Percentiles rank a stretch among this genome's conserved stretches.
These are phyloP conservation scores for Cystobasidiaceae sp. DNA, from an alignment of 1,284 basidiomycete genomes.

Conservation along the genomic window DNA sequence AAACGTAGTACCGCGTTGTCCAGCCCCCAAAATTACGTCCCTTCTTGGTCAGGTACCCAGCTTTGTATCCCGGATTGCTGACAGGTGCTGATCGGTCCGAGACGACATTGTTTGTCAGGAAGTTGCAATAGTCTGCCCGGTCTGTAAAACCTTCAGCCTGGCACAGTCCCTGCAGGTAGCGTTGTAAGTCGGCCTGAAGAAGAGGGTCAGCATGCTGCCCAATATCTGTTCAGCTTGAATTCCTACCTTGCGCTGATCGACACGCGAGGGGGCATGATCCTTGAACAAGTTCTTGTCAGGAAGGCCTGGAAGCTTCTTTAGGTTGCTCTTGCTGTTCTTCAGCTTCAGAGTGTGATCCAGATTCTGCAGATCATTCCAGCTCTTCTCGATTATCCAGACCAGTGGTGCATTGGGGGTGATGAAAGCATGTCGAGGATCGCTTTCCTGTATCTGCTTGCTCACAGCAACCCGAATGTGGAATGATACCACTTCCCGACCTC, in stretches of 20 bases:
- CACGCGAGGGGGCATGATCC: conserved; percentile 92
- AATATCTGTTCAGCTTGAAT: no score
- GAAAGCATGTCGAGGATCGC: conserved; percentile 48
- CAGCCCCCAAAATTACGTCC: conserved; percentile 91
- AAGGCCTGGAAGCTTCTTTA: conserved; percentile 65
- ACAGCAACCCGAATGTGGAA: conserved; percentile 59
- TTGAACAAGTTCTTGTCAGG: conserved; percentile 92
- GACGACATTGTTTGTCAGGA: conserved; percentile 81
- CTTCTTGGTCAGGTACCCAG: conserved; percentile 92
- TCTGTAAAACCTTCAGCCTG: conserved; percentile 71
- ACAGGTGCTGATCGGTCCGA: conserved; percentile 62
- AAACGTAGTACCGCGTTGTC: conserved; percentile 90
- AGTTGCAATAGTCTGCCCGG: conserved; percentile 83
- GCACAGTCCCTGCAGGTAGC: conserved; percentile 73
- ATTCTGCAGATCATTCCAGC: conserved; percentile 81
- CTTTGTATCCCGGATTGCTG: conserved; percentile 59
- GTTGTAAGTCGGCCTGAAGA: conserved; percentile 67
- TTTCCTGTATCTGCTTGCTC: conserved; percentile 48
- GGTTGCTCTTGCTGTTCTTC: conserved; percentile 62
- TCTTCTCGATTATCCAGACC: conserved; percentile 86
- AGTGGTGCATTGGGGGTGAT: conserved; percentile 60
- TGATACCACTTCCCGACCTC: conserved; percentile 76
- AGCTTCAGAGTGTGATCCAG: conserved; percentile 62
- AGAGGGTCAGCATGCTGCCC: conserved; percentile 16
- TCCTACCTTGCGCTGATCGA: conserved; percentile 86